phyloP scores from a whole-genome alignment of 129 eudicot species.

The Centaurea solstitialis region DNA sequence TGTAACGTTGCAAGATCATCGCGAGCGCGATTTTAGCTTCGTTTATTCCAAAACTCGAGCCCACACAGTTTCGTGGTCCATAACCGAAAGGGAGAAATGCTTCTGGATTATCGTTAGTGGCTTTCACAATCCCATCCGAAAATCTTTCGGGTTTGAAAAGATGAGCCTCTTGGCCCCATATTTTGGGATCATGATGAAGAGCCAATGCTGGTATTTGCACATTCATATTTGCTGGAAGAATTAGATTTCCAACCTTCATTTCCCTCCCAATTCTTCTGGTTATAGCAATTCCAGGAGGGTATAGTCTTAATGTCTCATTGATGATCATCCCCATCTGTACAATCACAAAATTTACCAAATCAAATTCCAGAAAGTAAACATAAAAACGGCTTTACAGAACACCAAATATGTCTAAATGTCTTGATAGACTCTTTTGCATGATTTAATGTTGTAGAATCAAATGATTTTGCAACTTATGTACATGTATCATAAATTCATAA shows the following conservation, averaged over 20 bases:
- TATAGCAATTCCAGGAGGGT: constrained; percentile 48
- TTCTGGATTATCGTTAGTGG: constrained; percentile 49
- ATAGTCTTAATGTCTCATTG: constrained; percentile 59
- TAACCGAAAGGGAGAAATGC: constrained; percentile 59
- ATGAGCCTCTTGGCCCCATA: constrained; percentile 76
- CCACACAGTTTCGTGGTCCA: constrained; percentile 67
- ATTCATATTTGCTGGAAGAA: constrained; percentile 44
- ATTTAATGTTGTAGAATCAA: neutral
- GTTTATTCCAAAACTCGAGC: constrained; percentile 45
- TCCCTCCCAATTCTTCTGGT: constrained; percentile 38
- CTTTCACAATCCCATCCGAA: constrained; percentile 57
- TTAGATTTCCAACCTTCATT: constrained; percentile 35
- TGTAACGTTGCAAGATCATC: constrained; percentile 56
- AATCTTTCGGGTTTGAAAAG: constrained; percentile 69
- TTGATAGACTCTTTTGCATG: neutral
- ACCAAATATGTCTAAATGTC: neutral
- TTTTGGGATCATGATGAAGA: constrained; percentile 53
- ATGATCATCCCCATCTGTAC: constrained; percentile 68
- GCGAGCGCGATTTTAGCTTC: constrained; percentile 57
- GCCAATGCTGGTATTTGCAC: constrained; percentile 49
- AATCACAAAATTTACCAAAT: neutral
- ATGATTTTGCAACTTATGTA: no score
- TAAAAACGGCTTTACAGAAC: neutral
- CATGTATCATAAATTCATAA: no score
- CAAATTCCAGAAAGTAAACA: neutral